Percentiles rank a stretch among this genome's conserved stretches.
phyloP scores from a whole-genome alignment of 768 basidiomycete species.

The Lactarius sp. region DNA sequence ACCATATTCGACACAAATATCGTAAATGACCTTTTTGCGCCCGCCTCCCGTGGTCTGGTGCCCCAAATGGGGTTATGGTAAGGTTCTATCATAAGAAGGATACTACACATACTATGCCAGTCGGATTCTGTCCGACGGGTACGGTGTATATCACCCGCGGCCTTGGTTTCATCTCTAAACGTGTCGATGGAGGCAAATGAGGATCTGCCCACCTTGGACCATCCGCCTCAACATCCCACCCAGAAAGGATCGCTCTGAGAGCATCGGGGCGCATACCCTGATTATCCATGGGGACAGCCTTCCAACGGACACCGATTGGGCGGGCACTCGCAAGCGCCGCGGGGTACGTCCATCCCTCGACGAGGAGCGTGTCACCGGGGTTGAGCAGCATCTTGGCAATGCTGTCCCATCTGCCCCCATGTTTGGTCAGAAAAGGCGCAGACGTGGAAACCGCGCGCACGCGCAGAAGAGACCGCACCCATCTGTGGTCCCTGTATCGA shows the following conservation, averaged over 20 bases:
- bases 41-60: slow-evolving; percentile 51
- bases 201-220: not conserved
- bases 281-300: slow-evolving; percentile 63
- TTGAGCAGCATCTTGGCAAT: slow-evolving; percentile 58
- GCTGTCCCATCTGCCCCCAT: slow-evolving; percentile 45
- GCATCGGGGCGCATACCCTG: slow-evolving; percentile 62
- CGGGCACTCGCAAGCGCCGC: slow-evolving; percentile 40
- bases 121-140: slow-evolving; percentile 83
- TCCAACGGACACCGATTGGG: slow-evolving; percentile 41
- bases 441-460: not conserved
- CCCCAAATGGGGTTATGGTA: not conserved
- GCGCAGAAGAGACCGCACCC: slow-evolving; percentile 32
- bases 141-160: slow-evolving; percentile 72
- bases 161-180: slow-evolving; percentile 33
- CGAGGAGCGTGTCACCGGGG: slow-evolving; percentile 53
- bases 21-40: slow-evolving; percentile 76
- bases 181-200: not conserved
- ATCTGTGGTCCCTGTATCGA: slow-evolving; percentile 69
- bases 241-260: slow-evolving; percentile 52
- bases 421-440: no score
- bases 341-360: slow-evolving; percentile 75
- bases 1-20: slow-evolving; percentile 80
- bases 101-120: slow-evolving; percentile 52
- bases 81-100: not conserved
- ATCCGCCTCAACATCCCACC: slow-evolving; percentile 53